Conservation (phyloP, 768 basidiomycete genomes). For the Pleurotus eryngii region DNA sequence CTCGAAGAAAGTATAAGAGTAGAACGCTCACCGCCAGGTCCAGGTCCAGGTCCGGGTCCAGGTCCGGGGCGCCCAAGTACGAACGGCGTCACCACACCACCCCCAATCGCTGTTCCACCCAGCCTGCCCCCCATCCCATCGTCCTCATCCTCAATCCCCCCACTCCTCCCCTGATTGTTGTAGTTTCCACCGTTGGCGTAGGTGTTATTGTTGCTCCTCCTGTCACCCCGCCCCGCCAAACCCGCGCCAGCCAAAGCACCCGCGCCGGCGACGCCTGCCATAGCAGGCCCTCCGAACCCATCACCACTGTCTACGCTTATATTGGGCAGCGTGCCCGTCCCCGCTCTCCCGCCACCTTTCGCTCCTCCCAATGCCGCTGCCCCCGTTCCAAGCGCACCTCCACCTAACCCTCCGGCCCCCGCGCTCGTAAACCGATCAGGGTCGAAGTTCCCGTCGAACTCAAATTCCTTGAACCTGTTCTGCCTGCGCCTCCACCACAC, state of each 20-base stretch:
- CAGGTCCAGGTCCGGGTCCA: not conserved
- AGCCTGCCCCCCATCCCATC: constrained; percentile 35
- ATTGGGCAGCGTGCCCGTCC: not conserved
- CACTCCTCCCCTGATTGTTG: constrained; percentile 14
- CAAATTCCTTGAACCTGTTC: constrained; percentile 19
- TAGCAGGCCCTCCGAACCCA: not conserved
- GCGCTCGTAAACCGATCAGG: constrained; percentile 23
- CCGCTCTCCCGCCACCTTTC: not conserved
- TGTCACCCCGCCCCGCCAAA: not conserved
- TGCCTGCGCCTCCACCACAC: constrained; percentile 45
- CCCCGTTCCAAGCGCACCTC: no score
- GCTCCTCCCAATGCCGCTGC: no score
- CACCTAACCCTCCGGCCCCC: not conserved
- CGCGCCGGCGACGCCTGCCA: constrained; percentile 1
- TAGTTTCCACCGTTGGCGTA: not conserved
- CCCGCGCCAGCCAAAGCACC: not conserved
- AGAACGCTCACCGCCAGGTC: not conserved
- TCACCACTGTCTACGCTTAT: not conserved
- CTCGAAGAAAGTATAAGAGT: not conserved
- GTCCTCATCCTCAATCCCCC: constrained; percentile 14
- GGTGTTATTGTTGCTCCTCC: not conserved
- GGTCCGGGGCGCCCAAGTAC: not conserved
- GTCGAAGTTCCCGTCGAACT: constrained; percentile 41
- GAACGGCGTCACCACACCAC: constrained; percentile 33
- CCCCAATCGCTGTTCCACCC: constrained; percentile 23